Conservation (phyloP, 768 basidiomycete species). For the Pisolithus albus region DNA sequence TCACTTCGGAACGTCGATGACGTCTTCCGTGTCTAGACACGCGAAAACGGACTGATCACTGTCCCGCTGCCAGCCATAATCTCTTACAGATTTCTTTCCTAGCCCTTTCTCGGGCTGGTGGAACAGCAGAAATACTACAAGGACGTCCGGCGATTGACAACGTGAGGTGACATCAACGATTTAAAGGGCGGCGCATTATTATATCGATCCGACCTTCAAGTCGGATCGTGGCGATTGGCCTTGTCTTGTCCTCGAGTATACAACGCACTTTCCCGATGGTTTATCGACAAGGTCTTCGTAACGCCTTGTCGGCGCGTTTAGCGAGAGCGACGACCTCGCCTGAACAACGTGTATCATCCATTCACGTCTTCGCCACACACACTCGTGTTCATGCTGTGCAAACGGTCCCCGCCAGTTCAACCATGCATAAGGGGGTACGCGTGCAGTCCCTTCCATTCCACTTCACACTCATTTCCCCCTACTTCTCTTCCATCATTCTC, state of each 20-base stretch:
- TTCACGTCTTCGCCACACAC: constrained; percentile 20
- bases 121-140: too few relatives aligned
- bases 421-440: constrained; percentile 22
- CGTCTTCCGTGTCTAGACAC: too few relatives aligned
- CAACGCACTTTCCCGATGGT: neutral
- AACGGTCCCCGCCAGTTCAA: constrained; percentile 8
- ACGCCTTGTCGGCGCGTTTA: neutral
- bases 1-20: too few relatives aligned
- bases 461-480: constrained; percentile 10
- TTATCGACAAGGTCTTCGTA: neutral
- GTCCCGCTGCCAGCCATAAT: too few relatives aligned
- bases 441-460: constrained; percentile 13
- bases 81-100: too few relatives aligned
- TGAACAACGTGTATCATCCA: constrained; percentile 20
- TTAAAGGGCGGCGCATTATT: too few relatives aligned
- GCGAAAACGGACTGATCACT: too few relatives aligned
- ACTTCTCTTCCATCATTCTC: constrained; percentile 2
- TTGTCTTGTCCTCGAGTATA: neutral
- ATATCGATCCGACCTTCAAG: too few relatives aligned
- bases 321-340: constrained; percentile 14
- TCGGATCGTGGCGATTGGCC: neutral
- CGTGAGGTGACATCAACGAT: too few relatives aligned
- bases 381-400: constrained; percentile 28
- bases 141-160: too few relatives aligned
- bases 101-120: too few relatives aligned